Conservation (phyloP, 1,284 basidiomycete genomes). For the Cutaneotrichosporon sp. region DNA sequence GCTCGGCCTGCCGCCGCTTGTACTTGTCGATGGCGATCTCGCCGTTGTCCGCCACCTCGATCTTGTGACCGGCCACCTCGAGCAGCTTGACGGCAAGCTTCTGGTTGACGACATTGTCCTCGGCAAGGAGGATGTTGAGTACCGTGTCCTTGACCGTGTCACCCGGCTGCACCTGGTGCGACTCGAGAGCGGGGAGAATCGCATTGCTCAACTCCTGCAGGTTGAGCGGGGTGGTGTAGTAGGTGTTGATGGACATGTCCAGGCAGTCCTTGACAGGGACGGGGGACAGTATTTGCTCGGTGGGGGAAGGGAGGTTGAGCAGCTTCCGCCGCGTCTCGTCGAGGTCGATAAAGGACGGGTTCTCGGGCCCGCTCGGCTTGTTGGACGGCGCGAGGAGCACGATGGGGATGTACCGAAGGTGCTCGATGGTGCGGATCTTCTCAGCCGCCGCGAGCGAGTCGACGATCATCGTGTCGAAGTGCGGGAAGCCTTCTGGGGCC, state of each 20-base stretch:
- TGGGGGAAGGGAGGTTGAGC: slow-evolving; percentile 44
- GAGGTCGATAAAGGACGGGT: slow-evolving; percentile 51
- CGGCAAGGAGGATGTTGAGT: slow-evolving; percentile 93
- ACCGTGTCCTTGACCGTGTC: slow-evolving; percentile 77
- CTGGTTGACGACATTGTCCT: slow-evolving; percentile 98
- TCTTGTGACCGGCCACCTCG: slow-evolving; percentile 93
- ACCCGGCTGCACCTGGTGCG: slow-evolving; percentile 81
- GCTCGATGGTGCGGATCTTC: slow-evolving; percentile 85
- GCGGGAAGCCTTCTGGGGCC: slow-evolving; percentile 69
- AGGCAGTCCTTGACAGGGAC: slow-evolving; percentile 54
- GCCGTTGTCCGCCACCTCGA: slow-evolving; percentile 98
- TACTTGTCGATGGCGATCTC: slow-evolving; percentile 59
- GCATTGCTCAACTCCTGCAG: slow-evolving; percentile 89
- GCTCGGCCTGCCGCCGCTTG: slow-evolving; percentile 37
- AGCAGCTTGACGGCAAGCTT: slow-evolving; percentile 89
- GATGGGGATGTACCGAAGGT: slow-evolving; percentile 94
- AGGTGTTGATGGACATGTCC: slow-evolving; percentile 53
- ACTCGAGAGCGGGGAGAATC: slow-evolving; percentile 90
- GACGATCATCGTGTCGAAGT: slow-evolving; percentile 94
- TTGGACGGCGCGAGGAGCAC: slow-evolving; percentile 78
- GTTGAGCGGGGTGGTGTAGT: slow-evolving; percentile 78
- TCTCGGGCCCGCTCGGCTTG: slow-evolving; percentile 37
- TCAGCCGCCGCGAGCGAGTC: slow-evolving; percentile 84
- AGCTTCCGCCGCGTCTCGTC: slow-evolving; percentile 44
- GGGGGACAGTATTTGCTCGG: slow-evolving; percentile 47